Conservation (phyloP, 257 asterid genomes). For the Forsythia suspensa region DNA sequence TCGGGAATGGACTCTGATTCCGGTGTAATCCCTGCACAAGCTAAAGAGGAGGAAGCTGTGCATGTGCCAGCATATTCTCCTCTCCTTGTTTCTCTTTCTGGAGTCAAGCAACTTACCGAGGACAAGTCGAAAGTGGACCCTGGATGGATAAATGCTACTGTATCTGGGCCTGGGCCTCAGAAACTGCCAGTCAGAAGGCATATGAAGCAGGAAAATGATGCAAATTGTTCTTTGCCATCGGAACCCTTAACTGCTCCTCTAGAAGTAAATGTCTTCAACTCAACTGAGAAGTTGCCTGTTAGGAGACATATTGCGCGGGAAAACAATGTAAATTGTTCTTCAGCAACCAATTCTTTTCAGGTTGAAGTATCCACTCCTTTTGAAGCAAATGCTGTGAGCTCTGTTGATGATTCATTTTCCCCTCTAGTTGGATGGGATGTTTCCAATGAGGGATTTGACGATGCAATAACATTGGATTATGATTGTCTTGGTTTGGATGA, state of each 20-base stretch:
- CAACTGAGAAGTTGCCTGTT: conserved; percentile 52
- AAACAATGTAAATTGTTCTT: conserved; percentile 22
- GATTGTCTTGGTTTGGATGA: conserved; percentile 49
- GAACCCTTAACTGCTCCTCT: conserved; percentile 31
- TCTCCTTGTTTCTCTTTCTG: conserved; percentile 30
- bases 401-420: conserved; percentile 18
- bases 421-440: conserved; percentile 44
- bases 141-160: conserved; percentile 39
- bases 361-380: conserved; percentile 25
- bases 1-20: conserved; percentile 28
- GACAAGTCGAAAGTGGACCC: conserved; percentile 27
- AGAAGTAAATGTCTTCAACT: conserved; percentile 35
- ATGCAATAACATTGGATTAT: conserved; percentile 45
- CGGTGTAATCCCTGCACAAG: conserved; percentile 21
- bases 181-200: conserved; percentile 78
- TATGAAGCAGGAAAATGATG: conserved; percentile 41
- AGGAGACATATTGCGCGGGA: conserved; percentile 33
- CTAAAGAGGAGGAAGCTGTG: conserved; percentile 16
- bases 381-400: conserved; percentile 16
- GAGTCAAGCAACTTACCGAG: conserved; percentile 33
- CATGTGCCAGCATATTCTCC: conserved; percentile 31
- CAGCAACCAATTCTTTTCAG: conserved; percentile 27
- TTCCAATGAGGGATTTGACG: conserved; percentile 41
- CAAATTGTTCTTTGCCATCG: conserved; percentile 22
- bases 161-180: conserved; percentile 42